Base-by-base conservation (phyloP, 768 basidiomycete species). In the Kwoniella europaea region DNA sequence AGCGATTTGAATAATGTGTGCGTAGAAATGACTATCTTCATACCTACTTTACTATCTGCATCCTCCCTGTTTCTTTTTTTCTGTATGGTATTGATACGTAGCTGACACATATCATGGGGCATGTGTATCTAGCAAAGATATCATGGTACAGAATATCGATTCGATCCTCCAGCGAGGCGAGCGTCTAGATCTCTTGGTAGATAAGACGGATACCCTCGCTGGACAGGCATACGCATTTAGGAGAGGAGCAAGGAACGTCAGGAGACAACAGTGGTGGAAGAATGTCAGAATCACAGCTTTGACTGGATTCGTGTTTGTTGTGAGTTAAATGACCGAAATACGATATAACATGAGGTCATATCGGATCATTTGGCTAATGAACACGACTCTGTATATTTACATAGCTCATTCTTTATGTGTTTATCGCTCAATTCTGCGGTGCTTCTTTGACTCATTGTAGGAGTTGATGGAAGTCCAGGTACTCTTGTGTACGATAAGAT, bases 121-220 rank as follows among this genome's bases (percentile, higher is more conserved):
- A 24, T 24, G 24, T 24, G 24, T 24, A 24, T 24, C 24, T 24
- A 82, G 81, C 58, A 98, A 97, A 83, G 91, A 94, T 78, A 93
- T 97, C 84, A 96, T 97, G 94, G 95, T 98, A 62, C 92, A 98
- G 84, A 98, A 98, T 82, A 95, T 98, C 73, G 94, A 98, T 85
- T 92, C 94, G 82, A 96, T 98, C 73, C 88, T 99, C 53, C 91
- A 89, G 64, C 88, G 97, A 46, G 97, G 97, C 24, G 97, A 99
- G 84, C 88, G 97, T 64, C 93, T 99, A 75, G 96, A 98, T 82
- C 87, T 98, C 18, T 88, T 99, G 63, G 92, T 98, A 41, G 94
- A 98, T 86, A 97, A 97, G 87, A 99, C 97, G 35, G 95, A 98
- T 81, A 91, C 88, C 65, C 92, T 99, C 90, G 91, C 92, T 7